Conservation (phyloP, 495 filamentous ascomycete genomes). For the Acidomyces sp. region DNA sequence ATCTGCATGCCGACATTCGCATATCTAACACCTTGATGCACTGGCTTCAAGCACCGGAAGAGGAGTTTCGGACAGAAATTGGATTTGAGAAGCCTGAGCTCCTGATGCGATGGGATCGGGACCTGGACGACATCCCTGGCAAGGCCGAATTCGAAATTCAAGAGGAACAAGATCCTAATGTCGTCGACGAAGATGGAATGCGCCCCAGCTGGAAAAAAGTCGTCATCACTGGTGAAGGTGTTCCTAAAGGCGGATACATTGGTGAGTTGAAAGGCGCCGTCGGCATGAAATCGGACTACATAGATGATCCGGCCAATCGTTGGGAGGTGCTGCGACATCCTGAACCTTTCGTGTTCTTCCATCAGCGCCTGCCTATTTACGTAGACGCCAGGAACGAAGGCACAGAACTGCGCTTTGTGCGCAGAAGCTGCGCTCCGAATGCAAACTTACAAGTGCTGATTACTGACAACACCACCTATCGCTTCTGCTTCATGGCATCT, state of each 20-base stretch:
- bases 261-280: constrained; percentile 82
- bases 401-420: constrained; percentile 66
- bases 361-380: constrained; percentile 48
- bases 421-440: constrained; percentile 82
- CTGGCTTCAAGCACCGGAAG: constrained; percentile 47
- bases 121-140: constrained; percentile 43
- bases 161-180: constrained; percentile 35
- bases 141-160: constrained; percentile 4
- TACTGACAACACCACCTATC: constrained; percentile 59
- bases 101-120: constrained; percentile 41
- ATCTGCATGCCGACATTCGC: constrained; percentile 53
- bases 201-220: constrained; percentile 58
- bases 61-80: constrained; percentile 38
- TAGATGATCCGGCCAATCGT: constrained; percentile 53
- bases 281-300: constrained; percentile 66
- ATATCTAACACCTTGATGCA: constrained; percentile 52
- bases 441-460: constrained; percentile 68
- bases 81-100: constrained; percentile 32
- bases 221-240: constrained; percentile 46
- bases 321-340: constrained; percentile 68
- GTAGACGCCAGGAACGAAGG: constrained; percentile 83
- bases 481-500: constrained; percentile 79
- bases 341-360: constrained; percentile 39
- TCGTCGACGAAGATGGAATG: constrained; percentile 32
- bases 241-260: constrained; percentile 55